Conservation (phyloP, 2,329 filamentous ascomycete species). For the Diaporthe vaccinii region DNA sequence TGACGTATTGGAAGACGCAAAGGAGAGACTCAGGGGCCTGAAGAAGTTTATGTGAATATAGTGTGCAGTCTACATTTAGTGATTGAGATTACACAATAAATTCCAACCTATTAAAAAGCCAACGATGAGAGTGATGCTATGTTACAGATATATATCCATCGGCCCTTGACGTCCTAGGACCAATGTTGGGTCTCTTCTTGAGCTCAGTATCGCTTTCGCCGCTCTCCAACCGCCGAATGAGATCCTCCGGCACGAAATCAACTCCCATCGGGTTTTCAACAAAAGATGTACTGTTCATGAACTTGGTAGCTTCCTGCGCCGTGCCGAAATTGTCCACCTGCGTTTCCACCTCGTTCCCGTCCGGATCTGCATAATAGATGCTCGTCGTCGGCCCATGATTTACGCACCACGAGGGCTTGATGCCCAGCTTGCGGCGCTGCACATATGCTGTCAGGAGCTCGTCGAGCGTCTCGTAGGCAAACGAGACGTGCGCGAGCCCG, state of each 20-base stretch:
- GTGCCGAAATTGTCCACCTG: conserved; percentile 60
- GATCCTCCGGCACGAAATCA: conserved; percentile 60
- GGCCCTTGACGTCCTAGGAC: not conserved
- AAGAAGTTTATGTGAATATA: not conserved
- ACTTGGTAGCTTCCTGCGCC: conserved; percentile 53
- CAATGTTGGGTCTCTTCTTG: not conserved
- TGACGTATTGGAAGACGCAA: not conserved
- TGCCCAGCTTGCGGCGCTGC: conserved; percentile 52
- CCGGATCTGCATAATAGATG: conserved; percentile 64
- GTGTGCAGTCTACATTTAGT: not conserved
- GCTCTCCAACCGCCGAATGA: conserved; percentile 44
- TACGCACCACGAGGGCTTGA: conserved; percentile 57
- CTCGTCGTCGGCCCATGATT: conserved; percentile 63
- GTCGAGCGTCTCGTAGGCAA: conserved; percentile 52
- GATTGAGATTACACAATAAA: no score
- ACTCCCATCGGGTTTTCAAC: conserved; percentile 58
- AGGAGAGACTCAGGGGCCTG: not conserved
- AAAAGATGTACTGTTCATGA: conserved; percentile 55
- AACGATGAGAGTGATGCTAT: not conserved
- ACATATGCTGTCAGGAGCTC: conserved; percentile 54
- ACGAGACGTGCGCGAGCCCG: conserved; percentile 59
- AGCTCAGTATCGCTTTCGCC: not conserved
- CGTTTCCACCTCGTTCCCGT: conserved; percentile 62
- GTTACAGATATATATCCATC: not conserved
- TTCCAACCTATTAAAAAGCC: no score